Evolutionary conservation across 768 basidiomycete species (phyloP), one percentile per base, ranked within the genome.

Genomic region (Boletus patriciae): DNA sequence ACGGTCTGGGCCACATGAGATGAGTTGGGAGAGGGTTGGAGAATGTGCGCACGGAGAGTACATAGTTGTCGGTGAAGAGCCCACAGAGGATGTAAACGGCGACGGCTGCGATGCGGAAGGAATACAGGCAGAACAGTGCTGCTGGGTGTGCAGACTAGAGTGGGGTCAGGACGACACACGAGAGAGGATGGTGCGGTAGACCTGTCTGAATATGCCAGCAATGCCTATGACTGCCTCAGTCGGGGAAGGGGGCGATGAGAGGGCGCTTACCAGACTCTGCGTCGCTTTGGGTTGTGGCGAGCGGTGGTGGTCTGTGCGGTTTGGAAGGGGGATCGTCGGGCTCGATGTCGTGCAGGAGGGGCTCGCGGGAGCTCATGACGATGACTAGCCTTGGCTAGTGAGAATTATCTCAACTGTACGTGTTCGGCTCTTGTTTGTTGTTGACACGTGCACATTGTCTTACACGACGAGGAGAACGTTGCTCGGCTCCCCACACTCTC

Each of bases 41-140:
- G 23, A 42, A 34, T 9, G 43, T 31, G 73, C 92, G 64, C 57
- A 96, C 94, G 45, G 94, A 93, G 59, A 98, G 80, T 21, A 99
- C 95, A 73, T 94, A 98, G 69, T 94, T 90, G 63, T 84, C 76
- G 38, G 92, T 92, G 70, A 92, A 87, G 77, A 87, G 87, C 3
- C 94, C 96, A 61, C 89, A 93, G n/a, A 98, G 80, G 45, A 98
- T 82, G 73, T 99, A 99, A 4, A 94, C 90, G 8, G 86, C 77
- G 53, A 99, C 84, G n/a, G 97, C 96, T 7, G 87, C 80, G 58
- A 85, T 81, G 45, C 94, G 83, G 78, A 99, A 97, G 69, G 93
- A 73, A 73, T 87, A 98, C 42, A 98, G 80, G 71, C 87, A 92
- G 67, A 94, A 83, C n/a, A 99, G 80, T 15, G 87, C 86, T 43